phyloP scores from a whole-genome alignment of 1,139 yeast genomes.

The Kodamaea derodonti region DNA sequence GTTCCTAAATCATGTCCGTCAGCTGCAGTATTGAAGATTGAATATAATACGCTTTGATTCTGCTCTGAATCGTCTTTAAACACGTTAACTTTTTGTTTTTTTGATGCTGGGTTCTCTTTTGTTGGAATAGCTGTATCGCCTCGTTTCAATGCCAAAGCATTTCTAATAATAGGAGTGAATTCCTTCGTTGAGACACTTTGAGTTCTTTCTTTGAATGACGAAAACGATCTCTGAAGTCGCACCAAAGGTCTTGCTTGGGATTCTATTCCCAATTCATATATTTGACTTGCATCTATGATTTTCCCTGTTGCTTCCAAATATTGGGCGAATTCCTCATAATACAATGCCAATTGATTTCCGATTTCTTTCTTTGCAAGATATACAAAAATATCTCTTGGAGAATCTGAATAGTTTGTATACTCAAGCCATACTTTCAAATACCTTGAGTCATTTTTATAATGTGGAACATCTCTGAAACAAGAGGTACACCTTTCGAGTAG shows the following conservation, averaged over 20 bases:
- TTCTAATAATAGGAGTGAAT: slow-evolving; percentile 8
- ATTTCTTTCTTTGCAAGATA: slow-evolving; percentile 73
- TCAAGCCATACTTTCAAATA: slow-evolving; percentile 79
- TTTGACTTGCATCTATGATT: slow-evolving; percentile 57
- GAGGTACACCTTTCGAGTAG: slow-evolving; percentile 72
- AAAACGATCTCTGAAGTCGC: slow-evolving; percentile 49
- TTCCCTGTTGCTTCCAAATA: slow-evolving; percentile 54
- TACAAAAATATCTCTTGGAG: slow-evolving; percentile 68
- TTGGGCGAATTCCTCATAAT: slow-evolving; percentile 78
- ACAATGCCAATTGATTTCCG: slow-evolving; percentile 63
- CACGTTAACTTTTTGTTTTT: slow-evolving; percentile 28
- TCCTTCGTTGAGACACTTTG: neutral
- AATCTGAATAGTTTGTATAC: slow-evolving; percentile 64
- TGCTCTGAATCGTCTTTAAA: slow-evolving; percentile 23
- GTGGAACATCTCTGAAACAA: slow-evolving; percentile 57
- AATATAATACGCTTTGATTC: slow-evolving; percentile 26
- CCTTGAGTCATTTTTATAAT: slow-evolving; percentile 78
- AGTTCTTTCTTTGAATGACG: slow-evolving; percentile 41
- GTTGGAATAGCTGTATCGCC: slow-evolving; percentile 18
- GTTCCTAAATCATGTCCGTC: slow-evolving; percentile 40
- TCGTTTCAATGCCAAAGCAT: slow-evolving; percentile 24
- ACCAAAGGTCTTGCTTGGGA: slow-evolving; percentile 60
- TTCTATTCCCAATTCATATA: slow-evolving; percentile 60
- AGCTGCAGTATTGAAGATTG: slow-evolving; percentile 23
- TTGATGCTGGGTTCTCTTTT: slow-evolving; percentile 4